These are phyloP conservation scores for Fusarium chaquense DNA, from an alignment of 2,329 filamentous ascomycete genomes.

Conservation along the genomic window DNA sequence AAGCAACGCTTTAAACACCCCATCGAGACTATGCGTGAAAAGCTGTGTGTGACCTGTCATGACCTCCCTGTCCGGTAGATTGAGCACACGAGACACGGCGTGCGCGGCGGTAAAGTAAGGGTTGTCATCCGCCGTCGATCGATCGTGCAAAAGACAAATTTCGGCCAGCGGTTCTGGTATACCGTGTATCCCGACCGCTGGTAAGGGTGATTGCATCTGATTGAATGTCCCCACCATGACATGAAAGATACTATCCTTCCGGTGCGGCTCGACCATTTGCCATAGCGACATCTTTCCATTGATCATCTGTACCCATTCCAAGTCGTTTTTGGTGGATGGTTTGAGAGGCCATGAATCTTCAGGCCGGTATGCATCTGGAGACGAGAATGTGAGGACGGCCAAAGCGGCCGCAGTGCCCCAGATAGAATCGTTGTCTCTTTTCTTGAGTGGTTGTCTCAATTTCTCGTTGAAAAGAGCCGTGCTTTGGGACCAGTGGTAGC, in stretches of 20 bases:
- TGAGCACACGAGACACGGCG: constrained; percentile 50
- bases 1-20: constrained; percentile 51
- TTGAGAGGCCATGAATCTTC: constrained; percentile 54
- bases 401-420: constrained; percentile 61
- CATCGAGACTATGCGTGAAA: constrained; percentile 53
- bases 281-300: constrained; percentile 55
- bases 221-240: constrained; percentile 52
- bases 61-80: constrained; percentile 48
- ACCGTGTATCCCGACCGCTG: constrained; percentile 42
- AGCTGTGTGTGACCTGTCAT: constrained; percentile 50
- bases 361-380: constrained; percentile 51
- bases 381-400: constrained; percentile 56
- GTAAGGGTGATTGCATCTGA: constrained; percentile 53
- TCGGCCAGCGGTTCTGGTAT: constrained; percentile 45
- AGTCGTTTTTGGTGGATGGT: constrained; percentile 37
- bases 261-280: constrained; percentile 51
- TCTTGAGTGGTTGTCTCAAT: constrained; percentile 51
- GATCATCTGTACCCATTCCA: constrained; percentile 54
- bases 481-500: constrained; percentile 58
- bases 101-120: constrained; percentile 56
- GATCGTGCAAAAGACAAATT: constrained; percentile 44
- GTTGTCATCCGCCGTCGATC: constrained; percentile 52
- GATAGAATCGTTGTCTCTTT: constrained; percentile 57
- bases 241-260: constrained; percentile 53
- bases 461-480: constrained; percentile 56